Evolutionary conservation across 495 filamentous ascomycete species (phyloP).

Genomic region (Xylaria intraflava): DNA sequence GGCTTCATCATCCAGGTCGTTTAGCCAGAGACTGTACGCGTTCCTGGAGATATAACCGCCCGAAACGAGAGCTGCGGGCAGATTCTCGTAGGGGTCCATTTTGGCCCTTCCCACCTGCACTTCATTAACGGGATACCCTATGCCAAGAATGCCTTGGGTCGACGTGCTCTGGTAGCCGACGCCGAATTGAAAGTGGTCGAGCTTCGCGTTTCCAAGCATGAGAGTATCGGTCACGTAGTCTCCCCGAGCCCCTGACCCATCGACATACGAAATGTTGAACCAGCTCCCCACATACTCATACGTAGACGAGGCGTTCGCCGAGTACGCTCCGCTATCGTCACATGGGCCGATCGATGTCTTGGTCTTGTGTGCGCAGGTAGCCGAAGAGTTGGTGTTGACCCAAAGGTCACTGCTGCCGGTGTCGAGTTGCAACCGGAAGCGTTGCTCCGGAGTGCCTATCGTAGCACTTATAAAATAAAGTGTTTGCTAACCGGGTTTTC

Average conservation of each 20-base stretch:
- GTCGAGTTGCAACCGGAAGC: constrained; percentile 63
- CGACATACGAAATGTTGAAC: constrained; percentile 91
- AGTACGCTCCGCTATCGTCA: constrained; percentile 55
- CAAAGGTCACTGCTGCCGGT: constrained; percentile 89
- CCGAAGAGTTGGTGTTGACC: constrained; percentile 64
- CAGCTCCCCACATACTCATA: constrained; percentile 67
- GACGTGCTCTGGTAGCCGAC: constrained; percentile 71
- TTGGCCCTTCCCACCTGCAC: constrained; percentile 61
- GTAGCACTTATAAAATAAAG: constrained; percentile 68
- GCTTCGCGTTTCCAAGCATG: constrained; percentile 52
- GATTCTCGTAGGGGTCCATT: constrained; percentile 62
- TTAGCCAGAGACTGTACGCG: constrained; percentile 86
- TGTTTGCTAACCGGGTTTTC: constrained; percentile 45
- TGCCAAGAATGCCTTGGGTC: constrained; percentile 75
- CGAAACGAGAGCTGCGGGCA: constrained; percentile 67
- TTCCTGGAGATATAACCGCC: constrained; percentile 66
- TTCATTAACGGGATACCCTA: constrained; percentile 83
- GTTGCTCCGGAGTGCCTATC: constrained; percentile 63
- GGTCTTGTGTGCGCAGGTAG: constrained; percentile 43
- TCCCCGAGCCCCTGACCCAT: constrained; percentile 71
- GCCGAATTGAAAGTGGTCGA: constrained; percentile 75
- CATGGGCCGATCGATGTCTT: too few species aligned
- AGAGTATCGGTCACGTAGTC: constrained; percentile 82
- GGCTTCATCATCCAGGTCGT: constrained; percentile 66
- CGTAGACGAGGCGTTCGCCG: constrained; percentile 71